Evolutionary conservation across 768 basidiomycete genomes (phyloP).

Genomic region (Scleroderma citrinum): DNA sequence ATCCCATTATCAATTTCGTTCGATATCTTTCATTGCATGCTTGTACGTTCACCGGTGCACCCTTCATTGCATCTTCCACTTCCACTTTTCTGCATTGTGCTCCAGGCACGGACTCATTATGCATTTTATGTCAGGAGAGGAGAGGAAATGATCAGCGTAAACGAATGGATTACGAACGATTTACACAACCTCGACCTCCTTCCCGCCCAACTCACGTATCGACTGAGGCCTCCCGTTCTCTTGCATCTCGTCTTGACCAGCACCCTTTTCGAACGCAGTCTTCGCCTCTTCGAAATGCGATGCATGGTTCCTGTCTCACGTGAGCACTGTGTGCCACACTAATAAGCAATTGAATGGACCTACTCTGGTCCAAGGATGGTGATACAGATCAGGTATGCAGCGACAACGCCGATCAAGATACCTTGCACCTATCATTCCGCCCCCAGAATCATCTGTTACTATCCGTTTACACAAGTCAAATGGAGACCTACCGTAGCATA

Average conservation of each 20-base stretch:
- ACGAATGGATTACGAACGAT: background rate
- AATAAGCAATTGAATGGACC: slow-evolving; percentile 22
- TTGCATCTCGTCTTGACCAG: slow-evolving; percentile 41
- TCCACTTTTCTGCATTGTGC: background rate
- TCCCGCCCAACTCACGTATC: slow-evolving; percentile 11
- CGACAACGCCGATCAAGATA: slow-evolving; percentile 79
- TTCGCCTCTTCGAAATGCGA: slow-evolving; percentile 81
- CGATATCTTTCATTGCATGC: background rate
- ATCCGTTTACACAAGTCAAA: background rate
- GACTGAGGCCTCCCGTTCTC: slow-evolving; percentile 15
- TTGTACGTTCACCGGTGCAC: background rate
- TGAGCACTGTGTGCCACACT: background rate
- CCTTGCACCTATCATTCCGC: slow-evolving; percentile 42
- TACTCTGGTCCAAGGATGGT: slow-evolving; percentile 77
- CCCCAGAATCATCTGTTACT: background rate
- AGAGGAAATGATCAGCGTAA: background rate
- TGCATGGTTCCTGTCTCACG: slow-evolving; percentile 54
- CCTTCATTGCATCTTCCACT: too few relatives aligned
- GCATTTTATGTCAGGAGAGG: background rate
- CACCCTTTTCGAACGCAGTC: slow-evolving; percentile 75
- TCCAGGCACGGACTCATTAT: background rate
- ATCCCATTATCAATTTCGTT: too few relatives aligned
- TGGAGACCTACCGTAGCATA: slow-evolving; percentile 51
- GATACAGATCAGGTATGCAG: slow-evolving; percentile 70
- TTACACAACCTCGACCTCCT: background rate